These are phyloP conservation scores for Globisporangium sylvaticum DNA, from an alignment of 352 stramenopile genomes.

Conservation along the genomic window DNA sequence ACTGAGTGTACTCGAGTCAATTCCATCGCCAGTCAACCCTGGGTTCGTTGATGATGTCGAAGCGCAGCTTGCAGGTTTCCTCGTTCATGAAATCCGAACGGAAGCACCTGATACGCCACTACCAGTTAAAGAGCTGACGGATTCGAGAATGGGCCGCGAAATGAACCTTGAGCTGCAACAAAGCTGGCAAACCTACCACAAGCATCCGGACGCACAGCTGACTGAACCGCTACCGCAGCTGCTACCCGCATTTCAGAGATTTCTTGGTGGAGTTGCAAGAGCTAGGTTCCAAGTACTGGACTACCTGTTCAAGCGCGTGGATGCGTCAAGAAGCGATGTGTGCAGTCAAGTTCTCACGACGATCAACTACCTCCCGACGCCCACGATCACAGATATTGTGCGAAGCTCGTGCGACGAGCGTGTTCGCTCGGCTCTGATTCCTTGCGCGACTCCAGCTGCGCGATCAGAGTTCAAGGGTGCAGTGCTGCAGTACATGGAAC, in stretches of 20 bases:
- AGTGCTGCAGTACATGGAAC: slow-evolving; percentile 35
- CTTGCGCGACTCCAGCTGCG: neutral
- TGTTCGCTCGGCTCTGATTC: neutral
- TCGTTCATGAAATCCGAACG: neutral
- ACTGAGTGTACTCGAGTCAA: neutral
- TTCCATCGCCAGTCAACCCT: neutral
- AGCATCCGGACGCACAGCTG: neutral
- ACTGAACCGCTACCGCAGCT: neutral
- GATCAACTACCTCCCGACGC: neutral
- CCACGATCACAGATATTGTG: neutral
- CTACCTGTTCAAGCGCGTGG: neutral
- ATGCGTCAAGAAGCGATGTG: neutral
- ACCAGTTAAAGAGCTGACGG: neutral
- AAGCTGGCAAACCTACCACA: neutral
- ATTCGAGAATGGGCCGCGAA: neutral
- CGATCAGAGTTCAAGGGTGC: slow-evolving; percentile 19
- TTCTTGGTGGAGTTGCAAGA: neutral
- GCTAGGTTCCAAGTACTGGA: neutral
- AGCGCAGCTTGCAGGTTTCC: neutral
- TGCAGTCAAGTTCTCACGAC: neutral
- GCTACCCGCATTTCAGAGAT: neutral
- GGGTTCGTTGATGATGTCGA: neutral
- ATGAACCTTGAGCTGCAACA: neutral
- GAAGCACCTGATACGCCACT: neutral
- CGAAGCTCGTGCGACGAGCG: neutral